Evolutionary conservation across 768 basidiomycete genomes (phyloP).

Genomic region (Mycena galericulata): DNA sequence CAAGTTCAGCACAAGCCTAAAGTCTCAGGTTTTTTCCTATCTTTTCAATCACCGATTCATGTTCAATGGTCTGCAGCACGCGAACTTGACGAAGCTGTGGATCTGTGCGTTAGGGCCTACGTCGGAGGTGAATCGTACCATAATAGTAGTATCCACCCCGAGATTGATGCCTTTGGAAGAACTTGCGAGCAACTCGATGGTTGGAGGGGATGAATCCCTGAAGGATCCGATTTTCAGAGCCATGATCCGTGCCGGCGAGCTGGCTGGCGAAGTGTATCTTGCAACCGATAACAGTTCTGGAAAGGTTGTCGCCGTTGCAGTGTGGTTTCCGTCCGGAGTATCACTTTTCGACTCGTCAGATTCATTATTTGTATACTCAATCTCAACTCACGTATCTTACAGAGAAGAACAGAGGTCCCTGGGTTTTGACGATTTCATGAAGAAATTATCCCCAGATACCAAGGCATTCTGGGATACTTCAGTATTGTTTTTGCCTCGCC

Average conservation of each 20-base stretch:
- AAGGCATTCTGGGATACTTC: slow-evolving; percentile 41
- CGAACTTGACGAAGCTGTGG: slow-evolving; percentile 30
- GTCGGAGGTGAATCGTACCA: slow-evolving; percentile 12
- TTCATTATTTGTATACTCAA: not conserved
- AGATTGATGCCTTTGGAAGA: slow-evolving; percentile 32
- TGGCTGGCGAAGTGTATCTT: slow-evolving; percentile 44
- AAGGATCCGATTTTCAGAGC: slow-evolving; percentile 40
- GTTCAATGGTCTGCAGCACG: not conserved
- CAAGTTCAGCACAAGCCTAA: slow-evolving; percentile 8
- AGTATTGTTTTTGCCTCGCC: slow-evolving; percentile 22
- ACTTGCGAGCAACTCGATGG: slow-evolving; percentile 40
- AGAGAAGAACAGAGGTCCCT: slow-evolving; percentile 43
- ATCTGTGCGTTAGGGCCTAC: slow-evolving; percentile 20
- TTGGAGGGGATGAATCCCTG: slow-evolving; percentile 41
- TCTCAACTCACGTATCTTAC: not conserved
- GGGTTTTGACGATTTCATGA: slow-evolving; percentile 43
- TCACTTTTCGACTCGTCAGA: slow-evolving; percentile 49
- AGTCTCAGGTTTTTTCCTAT: slow-evolving; percentile 4
- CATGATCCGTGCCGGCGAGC: slow-evolving; percentile 40
- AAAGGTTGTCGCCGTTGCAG: slow-evolving; percentile 41
- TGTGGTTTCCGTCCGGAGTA: slow-evolving; percentile 49
- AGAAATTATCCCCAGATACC: slow-evolving; percentile 37
- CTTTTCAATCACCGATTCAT: not conserved
- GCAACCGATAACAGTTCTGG: slow-evolving; percentile 38
- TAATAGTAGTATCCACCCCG: not conserved